phyloP scores from a whole-genome alignment of 768 basidiomycete species.

The Pulveroboletus frians region DNA sequence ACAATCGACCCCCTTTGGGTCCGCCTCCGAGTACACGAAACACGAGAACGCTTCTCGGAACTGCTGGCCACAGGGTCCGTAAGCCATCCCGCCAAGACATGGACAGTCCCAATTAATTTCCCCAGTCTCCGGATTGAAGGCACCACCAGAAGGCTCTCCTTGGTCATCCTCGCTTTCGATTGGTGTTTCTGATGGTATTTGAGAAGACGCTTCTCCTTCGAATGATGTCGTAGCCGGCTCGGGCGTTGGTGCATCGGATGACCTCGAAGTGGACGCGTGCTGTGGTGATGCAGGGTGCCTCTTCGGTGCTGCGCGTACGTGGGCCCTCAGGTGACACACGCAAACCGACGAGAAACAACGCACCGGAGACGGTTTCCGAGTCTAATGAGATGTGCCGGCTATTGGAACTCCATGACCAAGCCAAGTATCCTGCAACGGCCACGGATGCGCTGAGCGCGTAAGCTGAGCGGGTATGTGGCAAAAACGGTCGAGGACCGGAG shows the following conservation, averaged over 20 bases:
- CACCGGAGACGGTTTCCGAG: slow-evolving; percentile 30
- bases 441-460: slow-evolving; percentile 42
- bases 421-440: slow-evolving; percentile 41
- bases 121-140: slow-evolving; percentile 94
- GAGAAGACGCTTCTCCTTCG: slow-evolving; percentile 8
- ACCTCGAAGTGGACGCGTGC: slow-evolving; percentile 2
- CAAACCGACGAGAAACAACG: slow-evolving; percentile 2
- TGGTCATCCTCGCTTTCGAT: slow-evolving; percentile 23
- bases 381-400: slow-evolving; percentile 46
- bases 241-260: slow-evolving; percentile 16
- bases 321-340: not conserved
- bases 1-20: slow-evolving; percentile 97
- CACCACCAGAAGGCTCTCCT: slow-evolving; percentile 39
- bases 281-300: slow-evolving; percentile 5
- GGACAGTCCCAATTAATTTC: slow-evolving; percentile 99
- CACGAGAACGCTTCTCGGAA: slow-evolving; percentile 97
- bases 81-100: slow-evolving; percentile 97
- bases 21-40: slow-evolving; percentile 89
- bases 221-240: slow-evolving; percentile 1
- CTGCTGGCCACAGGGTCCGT: slow-evolving; percentile 90
- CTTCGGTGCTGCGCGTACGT: slow-evolving; percentile 15
- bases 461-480: slow-evolving; percentile 26
- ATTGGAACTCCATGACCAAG: slow-evolving; percentile 43
- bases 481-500: slow-evolving; percentile 16
- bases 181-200: slow-evolving; percentile 3